Evolutionary conservation across 73 alveolate species (phyloP), one percentile per base, ranked within the genome.

Genomic region (Symbiodinium pilosum): DNA sequence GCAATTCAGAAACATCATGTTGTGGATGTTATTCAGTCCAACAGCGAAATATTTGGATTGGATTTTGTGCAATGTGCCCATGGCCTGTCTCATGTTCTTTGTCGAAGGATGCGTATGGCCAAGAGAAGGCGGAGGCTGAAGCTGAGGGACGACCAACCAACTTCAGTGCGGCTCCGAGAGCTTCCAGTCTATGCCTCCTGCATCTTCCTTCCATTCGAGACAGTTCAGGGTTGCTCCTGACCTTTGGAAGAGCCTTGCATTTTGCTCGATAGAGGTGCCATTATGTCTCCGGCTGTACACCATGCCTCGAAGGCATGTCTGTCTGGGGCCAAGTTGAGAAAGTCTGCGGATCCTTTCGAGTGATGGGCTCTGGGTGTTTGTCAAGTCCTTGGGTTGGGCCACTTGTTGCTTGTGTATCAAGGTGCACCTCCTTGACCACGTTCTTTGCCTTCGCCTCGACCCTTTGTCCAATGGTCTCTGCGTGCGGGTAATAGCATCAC

Each of bases 41-140:
- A n/a, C n/a, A n/a, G n/a, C n/a, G n/a, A n/a, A n/a, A n/a, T n/a
- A n/a, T n/a, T n/a, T n/a, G n/a, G n/a, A n/a, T n/a, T n/a, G n/a
- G n/a, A n/a, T n/a, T n/a, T n/a, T n/a, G n/a, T n/a, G n/a, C n/a
- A n/a, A n/a, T n/a, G n/a, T n/a, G n/a, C n/a, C n/a, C n/a, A n/a
- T 6, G 59, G 59, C 59, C 21, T 6, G 14, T 47, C 21, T 47
- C 59, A 47, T 47, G 59, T 47, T 47, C 59, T 47, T 6, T 14
- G 59, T 5, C 40, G 87, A 47, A 91, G 97, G 97, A 91, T 69
- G 97, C 97, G 21, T 91, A 69, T 40, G 97, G 97, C 75, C 97
- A 91, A 43, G 97, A 91, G 84, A 91, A 91, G 84, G 97, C 97
- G 16, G 97, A 91, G 54, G 97, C 97, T 24, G 97, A 91, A 43